Conservation (phyloP, 164 flowering plant genomes). For the Liriodendron chinense region DNA sequence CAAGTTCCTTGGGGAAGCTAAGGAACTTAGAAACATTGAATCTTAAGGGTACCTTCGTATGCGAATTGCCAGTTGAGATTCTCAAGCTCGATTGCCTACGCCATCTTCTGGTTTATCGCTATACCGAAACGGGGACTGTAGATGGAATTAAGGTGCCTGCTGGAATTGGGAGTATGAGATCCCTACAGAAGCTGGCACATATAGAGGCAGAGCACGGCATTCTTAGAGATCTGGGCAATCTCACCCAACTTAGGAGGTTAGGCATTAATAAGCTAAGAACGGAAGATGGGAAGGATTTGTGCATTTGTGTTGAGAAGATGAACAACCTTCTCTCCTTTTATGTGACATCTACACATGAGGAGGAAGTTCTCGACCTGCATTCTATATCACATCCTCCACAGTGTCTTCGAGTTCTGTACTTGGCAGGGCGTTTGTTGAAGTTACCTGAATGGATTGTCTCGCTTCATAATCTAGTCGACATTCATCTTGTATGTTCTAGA, state of each 20-base stretch:
- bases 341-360: not conserved
- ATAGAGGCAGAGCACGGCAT: not conserved
- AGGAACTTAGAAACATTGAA: too few species aligned
- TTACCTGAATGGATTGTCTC: too few species aligned
- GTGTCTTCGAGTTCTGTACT: not conserved
- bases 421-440: constrained; percentile 3
- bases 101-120: too few species aligned
- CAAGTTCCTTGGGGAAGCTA: too few species aligned
- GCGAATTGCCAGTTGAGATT: too few species aligned
- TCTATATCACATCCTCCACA: not conserved
- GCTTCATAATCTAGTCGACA: too few species aligned
- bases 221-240: not conserved
- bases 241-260: constrained; percentile 9
- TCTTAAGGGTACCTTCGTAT: too few species aligned
- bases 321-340: not conserved
- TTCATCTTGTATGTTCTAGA: too few species aligned
- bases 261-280: not conserved
- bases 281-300: constrained; percentile 3
- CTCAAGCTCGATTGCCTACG: too few species aligned
- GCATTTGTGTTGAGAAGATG: constrained; percentile 7
- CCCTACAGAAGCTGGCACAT: constrained; percentile 8
- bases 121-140: too few species aligned
- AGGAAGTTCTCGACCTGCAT: constrained; percentile 2
- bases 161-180: not conserved
- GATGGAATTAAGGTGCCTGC: not conserved